phyloP scores from a whole-genome alignment of 225 moss, liverwort and hornwort species.

The Marchantia polymorpha region DNA sequence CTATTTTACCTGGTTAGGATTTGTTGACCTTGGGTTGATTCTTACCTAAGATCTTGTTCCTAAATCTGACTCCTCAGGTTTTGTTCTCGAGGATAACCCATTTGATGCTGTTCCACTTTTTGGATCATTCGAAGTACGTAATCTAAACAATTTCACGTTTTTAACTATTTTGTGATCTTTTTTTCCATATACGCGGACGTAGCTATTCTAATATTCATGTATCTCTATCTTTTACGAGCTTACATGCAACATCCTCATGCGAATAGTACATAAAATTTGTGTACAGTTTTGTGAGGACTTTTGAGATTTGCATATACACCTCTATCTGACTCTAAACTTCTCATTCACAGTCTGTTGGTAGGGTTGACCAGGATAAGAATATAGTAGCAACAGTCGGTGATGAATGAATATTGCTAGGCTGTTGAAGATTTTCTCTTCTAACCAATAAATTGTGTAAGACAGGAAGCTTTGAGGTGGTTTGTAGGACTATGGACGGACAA shows the following conservation, averaged over 20 bases:
- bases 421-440: neutral
- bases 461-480: constrained; percentile 86
- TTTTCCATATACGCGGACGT: too few species aligned
- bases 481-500: constrained; percentile 65
- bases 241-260: too few species aligned
- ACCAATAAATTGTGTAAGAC: constrained; percentile 22
- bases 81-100: constrained; percentile 76
- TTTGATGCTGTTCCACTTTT: constrained; percentile 80
- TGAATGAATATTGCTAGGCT: too few species aligned
- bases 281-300: too few species aligned
- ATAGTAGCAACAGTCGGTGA: too few species aligned
- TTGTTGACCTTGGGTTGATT: neutral
- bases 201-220: too few species aligned
- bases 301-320: too few species aligned
- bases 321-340: too few species aligned
- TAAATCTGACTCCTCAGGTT: constrained; percentile 48
- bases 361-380: too few species aligned
- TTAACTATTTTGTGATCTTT: neutral
- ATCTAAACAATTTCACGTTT: neutral
- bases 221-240: too few species aligned
- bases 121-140: constrained; percentile 65
- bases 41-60: neutral
- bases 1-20: neutral
- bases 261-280: too few species aligned
- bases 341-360: neutral